phyloP scores from a whole-genome alignment of 2,329 filamentous ascomycete species.

The Colletotrichum cordylinicola region DNA sequence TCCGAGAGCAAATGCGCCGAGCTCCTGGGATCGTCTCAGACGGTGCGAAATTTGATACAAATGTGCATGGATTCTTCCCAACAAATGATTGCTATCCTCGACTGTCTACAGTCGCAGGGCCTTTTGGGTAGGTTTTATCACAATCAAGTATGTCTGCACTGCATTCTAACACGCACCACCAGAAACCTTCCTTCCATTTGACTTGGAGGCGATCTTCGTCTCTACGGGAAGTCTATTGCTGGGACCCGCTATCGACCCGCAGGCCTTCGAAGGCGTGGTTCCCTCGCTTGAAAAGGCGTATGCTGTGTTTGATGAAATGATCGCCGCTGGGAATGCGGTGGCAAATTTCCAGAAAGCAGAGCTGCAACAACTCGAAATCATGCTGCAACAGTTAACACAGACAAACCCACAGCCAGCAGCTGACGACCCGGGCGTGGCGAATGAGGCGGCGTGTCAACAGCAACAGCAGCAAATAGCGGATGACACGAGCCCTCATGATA shows the following conservation, averaged over 20 bases:
- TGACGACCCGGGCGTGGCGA: background rate
- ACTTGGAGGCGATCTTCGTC: slow-evolving; percentile 49
- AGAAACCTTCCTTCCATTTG: slow-evolving; percentile 56
- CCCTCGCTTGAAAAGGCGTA: slow-evolving; percentile 47
- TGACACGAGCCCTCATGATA: background rate
- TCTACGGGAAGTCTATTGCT: slow-evolving; percentile 48
- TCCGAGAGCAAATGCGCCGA: slow-evolving; percentile 27
- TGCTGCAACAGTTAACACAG: slow-evolving; percentile 35
- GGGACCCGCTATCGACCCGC: slow-evolving; percentile 38
- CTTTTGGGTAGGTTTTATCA: slow-evolving; percentile 43
- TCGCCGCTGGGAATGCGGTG: slow-evolving; percentile 49
- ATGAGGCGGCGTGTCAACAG: background rate
- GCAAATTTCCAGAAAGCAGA: slow-evolving; percentile 50
- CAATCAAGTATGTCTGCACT: accelerated
- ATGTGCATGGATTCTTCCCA: slow-evolving; percentile 39
- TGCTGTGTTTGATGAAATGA: slow-evolving; percentile 51
- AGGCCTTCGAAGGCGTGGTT: slow-evolving; percentile 36
- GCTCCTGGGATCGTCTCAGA: slow-evolving; percentile 42
- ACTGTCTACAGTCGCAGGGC: slow-evolving; percentile 47
- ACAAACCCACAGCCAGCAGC: background rate
- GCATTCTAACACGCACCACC: accelerated
- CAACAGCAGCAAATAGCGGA: background rate
- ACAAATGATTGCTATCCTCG: slow-evolving; percentile 43
- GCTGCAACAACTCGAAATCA: slow-evolving; percentile 48
- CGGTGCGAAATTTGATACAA: slow-evolving; percentile 36